Percentiles rank a stretch among this genome's conserved stretches.
phyloP scores from a whole-genome alignment of 2,329 filamentous ascomycete genomes.

The Gremmenia infestans region DNA sequence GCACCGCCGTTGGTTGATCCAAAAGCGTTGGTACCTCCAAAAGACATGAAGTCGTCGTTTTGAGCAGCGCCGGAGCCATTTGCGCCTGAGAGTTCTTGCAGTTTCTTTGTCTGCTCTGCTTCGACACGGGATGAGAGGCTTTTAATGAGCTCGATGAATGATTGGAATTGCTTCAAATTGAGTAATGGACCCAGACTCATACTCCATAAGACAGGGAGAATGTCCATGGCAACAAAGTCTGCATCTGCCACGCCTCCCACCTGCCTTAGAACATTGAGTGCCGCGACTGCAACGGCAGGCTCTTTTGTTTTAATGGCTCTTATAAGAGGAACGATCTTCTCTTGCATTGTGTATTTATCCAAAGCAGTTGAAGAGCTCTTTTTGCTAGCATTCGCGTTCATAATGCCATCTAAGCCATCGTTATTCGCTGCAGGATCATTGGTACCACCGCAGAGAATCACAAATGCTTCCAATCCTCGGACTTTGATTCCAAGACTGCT shows the following conservation, averaged over 20 bases:
- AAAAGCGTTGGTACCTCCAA: conserved; percentile 56
- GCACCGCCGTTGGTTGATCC: conserved; percentile 46
- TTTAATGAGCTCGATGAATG: conserved; percentile 87
- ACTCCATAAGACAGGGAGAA: conserved; percentile 83
- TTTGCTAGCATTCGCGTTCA: conserved; percentile 43
- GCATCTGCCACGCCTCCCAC: conserved; percentile 78
- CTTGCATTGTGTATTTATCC: conserved; percentile 97
- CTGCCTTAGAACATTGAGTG: conserved; percentile 76
- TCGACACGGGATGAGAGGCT: conserved; percentile 74
- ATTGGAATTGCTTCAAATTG: conserved; percentile 80
- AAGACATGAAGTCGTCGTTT: conserved; percentile 65
- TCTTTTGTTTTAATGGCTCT: conserved; percentile 97
- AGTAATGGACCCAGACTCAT: conserved; percentile 89
- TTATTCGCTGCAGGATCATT: conserved; percentile 44
- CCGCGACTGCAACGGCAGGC: conserved; percentile 94
- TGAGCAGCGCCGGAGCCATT: conserved; percentile 45
- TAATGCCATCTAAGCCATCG: conserved; percentile 73
- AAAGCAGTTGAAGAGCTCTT: conserved; percentile 70
- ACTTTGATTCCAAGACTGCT: conserved; percentile 94
- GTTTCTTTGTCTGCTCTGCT: conserved; percentile 79
- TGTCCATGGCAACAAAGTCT: conserved; percentile 88
- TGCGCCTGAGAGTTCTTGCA: conserved; percentile 72
- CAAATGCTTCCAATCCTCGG: conserved; percentile 82
- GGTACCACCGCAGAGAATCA: conserved; percentile 79
- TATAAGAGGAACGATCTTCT: conserved; percentile 88